Evolutionary conservation across 176 grass and related monocot genomes (phyloP).

Genomic region (Leersia perrieri): DNA sequence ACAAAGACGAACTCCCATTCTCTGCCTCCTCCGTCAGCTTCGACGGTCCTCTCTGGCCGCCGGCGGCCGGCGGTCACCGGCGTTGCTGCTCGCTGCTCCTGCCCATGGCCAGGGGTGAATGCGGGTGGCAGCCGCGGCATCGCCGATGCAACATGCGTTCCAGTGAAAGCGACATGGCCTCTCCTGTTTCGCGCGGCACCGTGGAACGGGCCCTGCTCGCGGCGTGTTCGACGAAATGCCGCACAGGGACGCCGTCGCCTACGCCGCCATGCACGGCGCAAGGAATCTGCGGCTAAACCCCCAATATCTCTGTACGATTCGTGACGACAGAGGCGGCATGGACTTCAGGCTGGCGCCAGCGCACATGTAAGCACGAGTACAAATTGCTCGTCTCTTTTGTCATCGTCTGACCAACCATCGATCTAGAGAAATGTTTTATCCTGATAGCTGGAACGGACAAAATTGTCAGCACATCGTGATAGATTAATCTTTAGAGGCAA

Average conservation of each 20-base stretch:
- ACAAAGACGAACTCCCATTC: background rate
- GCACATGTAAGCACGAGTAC: background rate
- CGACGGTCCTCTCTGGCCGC: background rate
- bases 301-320: background rate
- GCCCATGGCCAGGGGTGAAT: background rate
- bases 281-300: background rate
- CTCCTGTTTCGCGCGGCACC: background rate
- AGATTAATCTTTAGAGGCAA: background rate
- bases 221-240: background rate
- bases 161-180: background rate
- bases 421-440: background rate
- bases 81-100: too few relatives aligned
- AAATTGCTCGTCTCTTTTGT: background rate
- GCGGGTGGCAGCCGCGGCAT: background rate
- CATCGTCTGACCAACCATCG: background rate
- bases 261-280: background rate
- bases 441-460: background rate
- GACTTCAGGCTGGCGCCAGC: background rate
- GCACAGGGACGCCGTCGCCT: background rate
- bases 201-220: background rate
- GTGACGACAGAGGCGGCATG: background rate
- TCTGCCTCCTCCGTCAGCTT: background rate
- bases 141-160: background rate
- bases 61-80: too few relatives aligned
- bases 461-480: background rate